Evolutionary conservation across 2,329 filamentous ascomycete genomes (phyloP).

Genomic region (Phoma sp.): DNA sequence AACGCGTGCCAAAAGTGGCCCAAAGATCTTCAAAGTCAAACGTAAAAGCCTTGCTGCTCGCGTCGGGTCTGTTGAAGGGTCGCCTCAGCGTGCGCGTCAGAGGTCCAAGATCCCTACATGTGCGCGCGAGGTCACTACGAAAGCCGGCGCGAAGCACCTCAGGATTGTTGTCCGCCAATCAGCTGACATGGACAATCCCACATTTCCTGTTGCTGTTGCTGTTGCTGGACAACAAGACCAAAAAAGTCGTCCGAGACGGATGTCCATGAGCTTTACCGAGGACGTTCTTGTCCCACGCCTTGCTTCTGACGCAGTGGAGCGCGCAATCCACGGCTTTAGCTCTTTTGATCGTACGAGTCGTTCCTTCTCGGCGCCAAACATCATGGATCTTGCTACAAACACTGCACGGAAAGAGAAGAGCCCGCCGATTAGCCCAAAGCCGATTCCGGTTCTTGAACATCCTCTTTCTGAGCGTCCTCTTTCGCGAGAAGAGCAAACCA

Average conservation of each 20-base stretch:
- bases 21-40: slow-evolving; percentile 34
- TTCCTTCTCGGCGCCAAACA: slow-evolving; percentile 22
- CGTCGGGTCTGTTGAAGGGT: slow-evolving; percentile 31
- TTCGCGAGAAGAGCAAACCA: slow-evolving; percentile 29
- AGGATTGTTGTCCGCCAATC: slow-evolving; percentile 36
- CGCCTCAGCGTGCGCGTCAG: slow-evolving; percentile 21
- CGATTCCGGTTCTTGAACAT: slow-evolving; percentile 30
- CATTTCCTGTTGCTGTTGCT: slow-evolving; percentile 8
- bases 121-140: slow-evolving; percentile 37
- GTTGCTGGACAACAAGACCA: slow-evolving; percentile 6
- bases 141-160: slow-evolving; percentile 37
- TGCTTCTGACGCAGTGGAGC: slow-evolving; percentile 15
- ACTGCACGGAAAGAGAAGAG: slow-evolving; percentile 25
- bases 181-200: slow-evolving; percentile 15
- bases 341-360: slow-evolving; percentile 6
- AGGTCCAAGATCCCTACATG: slow-evolving; percentile 31
- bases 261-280: slow-evolving; percentile 32
- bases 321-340: slow-evolving; percentile 18
- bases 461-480: slow-evolving; percentile 24
- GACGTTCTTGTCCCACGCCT: slow-evolving; percentile 38
- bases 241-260: slow-evolving; percentile 20
- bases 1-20: slow-evolving; percentile 24
- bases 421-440: slow-evolving; percentile 20
- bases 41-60: slow-evolving; percentile 33
- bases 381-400: slow-evolving; percentile 6